Conservation (phyloP, 495 filamentous ascomycete species). For the Penicillium canescens region DNA sequence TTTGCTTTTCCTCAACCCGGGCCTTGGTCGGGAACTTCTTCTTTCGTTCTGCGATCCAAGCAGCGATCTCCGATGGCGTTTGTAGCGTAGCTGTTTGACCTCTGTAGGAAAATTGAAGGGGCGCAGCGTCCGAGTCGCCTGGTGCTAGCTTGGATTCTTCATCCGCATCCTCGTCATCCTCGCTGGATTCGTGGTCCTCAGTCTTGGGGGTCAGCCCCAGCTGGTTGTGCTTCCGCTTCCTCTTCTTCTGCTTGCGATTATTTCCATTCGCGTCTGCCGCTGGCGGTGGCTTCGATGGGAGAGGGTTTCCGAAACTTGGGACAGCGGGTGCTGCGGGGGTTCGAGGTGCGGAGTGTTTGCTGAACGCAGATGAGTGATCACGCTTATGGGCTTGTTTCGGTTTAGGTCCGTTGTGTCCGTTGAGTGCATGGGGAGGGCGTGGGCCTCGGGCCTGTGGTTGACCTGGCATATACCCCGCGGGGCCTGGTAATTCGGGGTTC, state of each 20-base stretch:
- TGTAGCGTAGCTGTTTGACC: conserved; percentile 46
- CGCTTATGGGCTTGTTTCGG: conserved; percentile 39
- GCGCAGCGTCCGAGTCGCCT: conserved; percentile 22
- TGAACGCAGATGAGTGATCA: conserved; percentile 43
- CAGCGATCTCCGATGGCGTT: conserved; percentile 66
- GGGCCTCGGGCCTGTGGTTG: conserved; percentile 33
- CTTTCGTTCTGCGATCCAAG: conserved; percentile 79
- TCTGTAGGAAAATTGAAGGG: conserved; percentile 45
- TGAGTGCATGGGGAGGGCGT: conserved; percentile 45
- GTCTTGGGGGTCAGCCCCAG: conserved; percentile 76
- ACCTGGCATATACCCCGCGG: conserved; percentile 20
- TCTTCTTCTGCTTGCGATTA: conserved; percentile 61
- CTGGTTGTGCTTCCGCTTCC: conserved; percentile 75
- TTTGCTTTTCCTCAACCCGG: conserved; percentile 52
- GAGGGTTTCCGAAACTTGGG: conserved; percentile 60
- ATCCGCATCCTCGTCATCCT: conserved; percentile 70
- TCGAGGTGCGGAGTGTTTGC: conserved; percentile 38
- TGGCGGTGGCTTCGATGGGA: conserved; percentile 63
- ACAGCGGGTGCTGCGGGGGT: conserved; percentile 55
- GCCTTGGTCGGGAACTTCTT: conserved; percentile 76
- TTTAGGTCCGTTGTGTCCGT: conserved; percentile 39
- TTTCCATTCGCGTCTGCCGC: conserved; percentile 27
- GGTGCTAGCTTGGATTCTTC: conserved; percentile 59
- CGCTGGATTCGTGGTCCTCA: conserved; percentile 70
- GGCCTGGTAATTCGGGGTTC: conserved; percentile 49